A percentile compares a stretch with the other conserved stretches of the same genome.
These are phyloP conservation scores for Camelina hispida DNA, from an alignment of 345 rosid species.

Conservation along the genomic window DNA sequence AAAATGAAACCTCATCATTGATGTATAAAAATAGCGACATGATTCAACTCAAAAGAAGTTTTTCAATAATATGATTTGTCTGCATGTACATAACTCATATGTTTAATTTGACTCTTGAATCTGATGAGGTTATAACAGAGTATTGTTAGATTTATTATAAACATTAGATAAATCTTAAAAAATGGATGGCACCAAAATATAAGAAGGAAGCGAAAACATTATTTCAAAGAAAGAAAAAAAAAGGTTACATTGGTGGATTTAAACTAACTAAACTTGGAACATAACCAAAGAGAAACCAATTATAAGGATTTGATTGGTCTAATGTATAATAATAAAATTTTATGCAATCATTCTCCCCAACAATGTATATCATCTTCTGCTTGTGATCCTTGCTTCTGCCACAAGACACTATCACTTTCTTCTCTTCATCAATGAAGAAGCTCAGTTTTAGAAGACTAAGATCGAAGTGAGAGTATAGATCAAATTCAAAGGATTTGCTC, in stretches of 20 bases:
- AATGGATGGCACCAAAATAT: too few species aligned
- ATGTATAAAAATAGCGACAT: background rate
- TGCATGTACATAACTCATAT: background rate
- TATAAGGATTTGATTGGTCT: background rate
- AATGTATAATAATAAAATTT: background rate
- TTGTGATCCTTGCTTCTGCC: background rate
- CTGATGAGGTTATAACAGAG: background rate
- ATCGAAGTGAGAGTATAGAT: background rate
- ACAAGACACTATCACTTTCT: background rate
- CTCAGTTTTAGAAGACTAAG: background rate
- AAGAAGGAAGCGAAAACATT: background rate
- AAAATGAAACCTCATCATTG: background rate
- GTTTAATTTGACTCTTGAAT: background rate
- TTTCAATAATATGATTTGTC: background rate
- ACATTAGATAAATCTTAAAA: background rate
- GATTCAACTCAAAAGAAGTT: background rate
- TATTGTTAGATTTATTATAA: background rate
- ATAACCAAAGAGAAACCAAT: background rate
- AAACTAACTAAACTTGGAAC: background rate
- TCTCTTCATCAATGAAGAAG: background rate
- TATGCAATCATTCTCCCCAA: background rate
- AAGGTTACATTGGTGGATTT: background rate
- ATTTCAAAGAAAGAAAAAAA: background rate
- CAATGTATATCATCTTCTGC: background rate
- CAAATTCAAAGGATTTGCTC: background rate